Evolutionary conservation across 1,284 basidiomycete species (phyloP), one percentile per base, ranked within the genome.

Genomic region (Kwoniella shivajii): DNA sequence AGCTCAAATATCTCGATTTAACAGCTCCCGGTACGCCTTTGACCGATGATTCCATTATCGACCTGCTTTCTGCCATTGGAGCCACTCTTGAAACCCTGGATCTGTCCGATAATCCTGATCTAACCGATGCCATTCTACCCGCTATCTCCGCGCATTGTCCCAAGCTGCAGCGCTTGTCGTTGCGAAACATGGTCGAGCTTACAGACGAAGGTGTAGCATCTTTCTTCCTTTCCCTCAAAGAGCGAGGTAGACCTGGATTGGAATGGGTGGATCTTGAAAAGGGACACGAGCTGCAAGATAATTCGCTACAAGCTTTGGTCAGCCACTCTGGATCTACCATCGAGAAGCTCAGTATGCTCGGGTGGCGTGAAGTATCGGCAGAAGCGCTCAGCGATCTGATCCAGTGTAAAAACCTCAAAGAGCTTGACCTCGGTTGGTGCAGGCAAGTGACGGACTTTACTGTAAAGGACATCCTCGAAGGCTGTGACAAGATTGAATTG

Each of bases 401-500:
- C 34, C 65, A 68, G 0, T 84, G 83, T 18, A 73, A 69, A 4
- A 76, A 81, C 24, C 68, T 97, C 64, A 79, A 76, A 61, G 82
- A 79, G 68, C 69, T 98, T 33, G 90, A 99, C 69, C 74, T 96
- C 6, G 88, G 92, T 1, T 99, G 91, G 84, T 94, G 93, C 63
- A 80, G 95, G 39, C 83, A 85, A 34, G 82, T 91, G 30, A 88
- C 94, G 63, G 89, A 99, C 74, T 92, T 88, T 68, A 81, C 89
- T 1, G 76, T 98, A 59, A 88, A 89, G 73, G 82, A 78, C 20
- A 78, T 92, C 67, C 72, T 92, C 61, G 85, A 88, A 14, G 80
- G 79, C 0, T 80, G 80, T 49, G 64, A 62, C 1, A 24, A 59
- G 2, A 61, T 78, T 34, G 57, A 74, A 53, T 36, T 56, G 11